Base-by-base conservation (phyloP, 805 yeast species). In the Candida parachauliodes region DNA sequence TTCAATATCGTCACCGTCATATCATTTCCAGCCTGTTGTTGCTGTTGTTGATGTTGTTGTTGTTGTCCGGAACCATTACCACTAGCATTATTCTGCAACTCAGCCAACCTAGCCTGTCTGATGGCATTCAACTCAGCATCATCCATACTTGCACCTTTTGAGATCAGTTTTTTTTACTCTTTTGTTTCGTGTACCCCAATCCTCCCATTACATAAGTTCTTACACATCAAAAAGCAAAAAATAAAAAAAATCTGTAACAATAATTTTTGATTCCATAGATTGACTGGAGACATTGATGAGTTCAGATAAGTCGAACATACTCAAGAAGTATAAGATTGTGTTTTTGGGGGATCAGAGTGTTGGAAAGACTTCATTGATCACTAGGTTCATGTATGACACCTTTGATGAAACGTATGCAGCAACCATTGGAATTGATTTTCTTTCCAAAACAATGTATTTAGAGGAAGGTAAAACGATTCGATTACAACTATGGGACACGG, bases 371-470 rank as follows among this genome's bases (percentile, higher is more conserved):
- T 91, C 98, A 2, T 74, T 91, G 44, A 87, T 91, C 49, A 89
- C 98, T n/a, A 72, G 98, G 47, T 91, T 93, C 67, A 91, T 91
- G 98, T 91, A 91, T 59, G 98, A 93, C 58, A 84, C 96, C 14
- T 91, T 91, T 60, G 97, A 91, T 60, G 91, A 93, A 26, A 95
- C 89, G 57, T 93, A 93, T 57, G 88, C 88, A 0, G 98, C 98
- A 12, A 91, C 98, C 0, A 88, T 93, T 38, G 98, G 98, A 18
- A 93, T 93, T 45, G 98, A 93, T 59, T 93, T 93, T 55, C 74
- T 93, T 48, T 85, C 95, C 27, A 91, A 86, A 55, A 88, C 96
- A 4, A 87, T 88, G 94, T 93, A 93, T 59, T 69, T 93, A 34
- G 96, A 94, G 49, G 98, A 93, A 60, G 88, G 66, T 46, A 65